These are phyloP conservation scores for Paramecium primaurelia DNA, from an alignment of 73 alveolate genomes.

Conservation along the genomic window DNA sequence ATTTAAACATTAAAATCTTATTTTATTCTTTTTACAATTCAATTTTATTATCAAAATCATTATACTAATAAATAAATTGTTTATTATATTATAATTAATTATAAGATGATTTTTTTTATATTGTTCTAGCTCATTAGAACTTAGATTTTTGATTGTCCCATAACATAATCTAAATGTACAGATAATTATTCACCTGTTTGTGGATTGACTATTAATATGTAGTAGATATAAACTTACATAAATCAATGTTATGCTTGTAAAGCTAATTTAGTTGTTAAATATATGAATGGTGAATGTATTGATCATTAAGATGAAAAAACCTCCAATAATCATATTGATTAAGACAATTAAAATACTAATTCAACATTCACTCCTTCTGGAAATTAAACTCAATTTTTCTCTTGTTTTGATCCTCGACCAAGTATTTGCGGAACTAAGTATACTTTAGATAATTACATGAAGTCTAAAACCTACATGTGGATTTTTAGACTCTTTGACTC, in stretches of 20 bases:
- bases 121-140: not conserved
- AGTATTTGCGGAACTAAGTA: conserved; percentile 2
- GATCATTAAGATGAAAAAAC: not conserved
- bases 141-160: not conserved
- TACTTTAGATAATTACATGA: not conserved
- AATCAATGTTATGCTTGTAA: conserved; percentile 28
- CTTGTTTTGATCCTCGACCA: conserved; percentile 17
- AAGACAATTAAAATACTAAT: not conserved
- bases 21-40: not conserved
- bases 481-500: not conserved
- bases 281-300: not conserved
- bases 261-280: conserved; percentile 9
- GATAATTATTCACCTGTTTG: not conserved
- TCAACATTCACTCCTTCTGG: not conserved
- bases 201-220: not conserved
- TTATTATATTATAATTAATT: too few relatives aligned
- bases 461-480: not conserved
- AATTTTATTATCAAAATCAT: too few relatives aligned
- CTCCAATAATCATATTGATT: not conserved
- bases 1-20: not conserved
- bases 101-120: not conserved
- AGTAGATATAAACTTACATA: not conserved
- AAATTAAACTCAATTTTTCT: not conserved
- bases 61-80: not conserved
- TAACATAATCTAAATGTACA: not conserved